Percentiles rank a stretch among this genome's conserved stretches.
Evolutionary conservation across 2,329 filamentous ascomycete species (phyloP).

Genomic region (Pseudogymnoascus sp.): DNA sequence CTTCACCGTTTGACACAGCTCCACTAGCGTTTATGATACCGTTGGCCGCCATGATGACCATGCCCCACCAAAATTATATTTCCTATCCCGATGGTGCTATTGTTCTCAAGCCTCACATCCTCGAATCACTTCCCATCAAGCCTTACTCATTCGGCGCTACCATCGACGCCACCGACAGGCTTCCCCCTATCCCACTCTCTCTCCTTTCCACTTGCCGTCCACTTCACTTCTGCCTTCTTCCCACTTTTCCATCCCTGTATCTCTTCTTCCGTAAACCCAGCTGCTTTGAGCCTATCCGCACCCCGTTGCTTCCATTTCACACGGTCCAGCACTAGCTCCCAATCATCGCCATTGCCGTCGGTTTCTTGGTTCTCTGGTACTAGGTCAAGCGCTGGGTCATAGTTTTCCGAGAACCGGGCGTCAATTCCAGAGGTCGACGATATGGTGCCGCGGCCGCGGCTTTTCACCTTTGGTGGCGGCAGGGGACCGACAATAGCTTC

Average conservation of each 20-base stretch:
- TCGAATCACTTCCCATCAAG: neutral
- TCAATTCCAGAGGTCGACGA: slow-evolving; percentile 62
- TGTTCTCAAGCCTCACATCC: neutral
- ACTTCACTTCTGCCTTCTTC: slow-evolving; percentile 56
- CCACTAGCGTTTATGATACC: neutral
- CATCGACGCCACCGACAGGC: slow-evolving; percentile 9
- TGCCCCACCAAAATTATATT: neutral
- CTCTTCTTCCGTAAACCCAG: slow-evolving; percentile 69
- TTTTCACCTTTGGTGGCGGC: slow-evolving; percentile 40
- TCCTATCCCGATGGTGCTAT: neutral
- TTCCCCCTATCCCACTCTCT: slow-evolving; percentile 62
- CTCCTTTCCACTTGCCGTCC: slow-evolving; percentile 44
- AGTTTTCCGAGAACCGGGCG: slow-evolving; percentile 62
- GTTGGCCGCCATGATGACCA: neutral
- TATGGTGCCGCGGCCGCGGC: slow-evolving; percentile 63
- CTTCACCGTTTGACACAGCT: neutral
- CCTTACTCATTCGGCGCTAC: neutral
- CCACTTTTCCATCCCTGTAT: slow-evolving; percentile 60
- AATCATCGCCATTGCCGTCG: slow-evolving; percentile 50
- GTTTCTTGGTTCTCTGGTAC: slow-evolving; percentile 31
- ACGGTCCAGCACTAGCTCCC: slow-evolving; percentile 76
- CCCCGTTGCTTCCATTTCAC: slow-evolving; percentile 68
- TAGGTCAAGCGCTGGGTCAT: slow-evolving; percentile 50
- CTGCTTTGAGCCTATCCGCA: slow-evolving; percentile 64
- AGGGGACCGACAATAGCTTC: slow-evolving; percentile 71